Evolutionary conservation across 805 yeast species (phyloP), one percentile per base, ranked within the genome.

Genomic region (Pichia insulana): DNA sequence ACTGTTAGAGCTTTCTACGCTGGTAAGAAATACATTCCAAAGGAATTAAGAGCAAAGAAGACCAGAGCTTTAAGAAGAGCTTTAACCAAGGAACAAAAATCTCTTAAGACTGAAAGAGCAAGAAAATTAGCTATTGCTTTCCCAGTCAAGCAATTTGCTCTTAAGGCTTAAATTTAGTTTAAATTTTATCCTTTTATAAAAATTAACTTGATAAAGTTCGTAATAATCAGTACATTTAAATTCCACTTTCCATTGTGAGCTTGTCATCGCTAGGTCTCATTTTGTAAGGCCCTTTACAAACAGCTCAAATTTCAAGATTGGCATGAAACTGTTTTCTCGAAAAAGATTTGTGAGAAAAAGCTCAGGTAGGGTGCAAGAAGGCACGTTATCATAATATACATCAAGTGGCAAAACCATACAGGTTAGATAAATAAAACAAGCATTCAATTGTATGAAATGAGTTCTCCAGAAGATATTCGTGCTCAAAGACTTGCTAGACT

Each of bases 1-100:
- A 80, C 82, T 61, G 96, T 87, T 68, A 86, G 86, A 74, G 92
- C 83, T 67, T 83, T 85, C 79, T 89, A 89, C 90, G 78, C 79
- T 59, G 92, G 88, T 70, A 83, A 85, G 82, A 89, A 87, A 76
- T 84, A 80, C 82, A 77, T 79, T 71, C 97, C 98, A 78, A 89
- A 90, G 79, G 97, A 89, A 71, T 80, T 92, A 76, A 90, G 97
- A 78, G 95, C 88, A 63, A 92, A 92, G 90, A 86, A 92, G 84
- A 92, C 99, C 74, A 90, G 97, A 83, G 97, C 98, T 71, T 74
- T 90, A 74, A 90, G 98, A 85, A 85, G 97, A 80, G 79, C 81
- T 68, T 79, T 92, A 68, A 80, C 97, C 71, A 76, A 83, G 67
- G 70, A 71, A 71, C 96, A 92, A 77, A 81, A 85, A 68, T 65